Evolutionary conservation across 495 filamentous ascomycete species (phyloP).

Genomic region (Hapsidospora chrysogenum): DNA sequence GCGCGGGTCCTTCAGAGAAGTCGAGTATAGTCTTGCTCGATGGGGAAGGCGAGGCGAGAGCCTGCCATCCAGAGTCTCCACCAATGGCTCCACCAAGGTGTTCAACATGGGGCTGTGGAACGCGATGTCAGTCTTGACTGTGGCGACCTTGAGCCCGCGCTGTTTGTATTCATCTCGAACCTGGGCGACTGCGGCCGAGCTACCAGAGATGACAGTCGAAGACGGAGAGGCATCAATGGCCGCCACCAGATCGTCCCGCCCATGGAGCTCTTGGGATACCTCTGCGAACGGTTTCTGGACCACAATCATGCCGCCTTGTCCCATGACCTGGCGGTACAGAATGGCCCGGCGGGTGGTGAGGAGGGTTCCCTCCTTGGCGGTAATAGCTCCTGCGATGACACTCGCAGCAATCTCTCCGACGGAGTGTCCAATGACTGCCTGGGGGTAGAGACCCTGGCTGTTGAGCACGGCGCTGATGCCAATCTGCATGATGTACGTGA

Average conservation of each 20-base stretch:
- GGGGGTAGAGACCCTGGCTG: constrained; percentile 19
- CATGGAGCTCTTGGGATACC: constrained; percentile 8
- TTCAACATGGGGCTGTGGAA: not conserved
- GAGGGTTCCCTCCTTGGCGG: constrained; percentile 21
- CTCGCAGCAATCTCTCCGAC: constrained; percentile 41
- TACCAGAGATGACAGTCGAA: constrained; percentile 25
- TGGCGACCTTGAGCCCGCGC: not conserved
- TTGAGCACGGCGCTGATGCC: constrained; percentile 27
- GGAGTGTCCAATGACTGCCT: constrained; percentile 39
- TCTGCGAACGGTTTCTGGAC: constrained; percentile 14
- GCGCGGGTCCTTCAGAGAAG: constrained; percentile 3
- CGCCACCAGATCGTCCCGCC: constrained; percentile 2
- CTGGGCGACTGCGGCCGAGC: constrained; percentile 11
- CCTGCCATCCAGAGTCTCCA: not conserved
- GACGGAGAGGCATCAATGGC: constrained; percentile 26
- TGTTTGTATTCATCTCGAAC: not conserved
- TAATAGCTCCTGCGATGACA: constrained; percentile 22
- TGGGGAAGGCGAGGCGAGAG: not conserved
- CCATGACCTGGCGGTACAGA: not conserved
- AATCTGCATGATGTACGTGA: constrained; percentile 32
- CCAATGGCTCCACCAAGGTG: not conserved
- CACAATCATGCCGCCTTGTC: constrained; percentile 23
- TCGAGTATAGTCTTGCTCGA: not conserved
- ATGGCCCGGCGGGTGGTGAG: constrained; percentile 34
- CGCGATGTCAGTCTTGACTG: not conserved